Evolutionary conservation across 2,329 filamentous ascomycete species (phyloP), one percentile per base, ranked within the genome.

Genomic region (Periglandula ipomoeae): DNA sequence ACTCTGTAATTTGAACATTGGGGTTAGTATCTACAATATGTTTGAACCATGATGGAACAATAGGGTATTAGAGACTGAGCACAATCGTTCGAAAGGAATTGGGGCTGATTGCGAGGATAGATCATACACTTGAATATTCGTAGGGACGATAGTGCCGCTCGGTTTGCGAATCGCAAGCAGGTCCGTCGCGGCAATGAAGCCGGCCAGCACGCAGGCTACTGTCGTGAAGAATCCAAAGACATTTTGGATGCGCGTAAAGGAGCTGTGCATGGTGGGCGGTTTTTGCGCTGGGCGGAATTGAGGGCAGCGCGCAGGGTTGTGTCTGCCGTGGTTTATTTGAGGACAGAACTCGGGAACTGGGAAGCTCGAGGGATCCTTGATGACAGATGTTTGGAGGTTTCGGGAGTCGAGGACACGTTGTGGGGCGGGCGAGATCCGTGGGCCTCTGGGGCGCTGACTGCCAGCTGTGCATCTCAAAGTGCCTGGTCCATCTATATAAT

Each of bases 151-250:
- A 48, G 67, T 75, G 50, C 66, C 67, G 42, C 69, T 79, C 0
- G 89, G 88, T 6, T 77, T 76, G 55, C 89, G 84, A 4, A 84
- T 79, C 51, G 74, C 73, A 59, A 84, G 69, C 59, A 95, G 67
- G 59, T 90, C 88, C 35, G 89, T 90, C 45, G 85, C 72, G 43
- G 91, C 90, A 58, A 96, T 87, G 50, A 94, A 71, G 48, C 78
- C 79, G 46, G 82, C 90, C 48, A 96, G 78, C 50, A 80, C 79
- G 63, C 95, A 93, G 50, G 86, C 85, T 55, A 96, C 89, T 23
- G 89, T 94, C 17, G 93, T 97, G 76, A 97, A 96, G 81, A 95
- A 96, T 68, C 93, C 89, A 66, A 98, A 98, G 66, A 89, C 84
- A 71, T 89, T 91, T 70, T 98, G 93, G 57, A 85, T 68, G 58